Evolutionary conservation across 805 yeast genomes (phyloP).

Genomic region (Myxozyma vanderwaltii): DNA sequence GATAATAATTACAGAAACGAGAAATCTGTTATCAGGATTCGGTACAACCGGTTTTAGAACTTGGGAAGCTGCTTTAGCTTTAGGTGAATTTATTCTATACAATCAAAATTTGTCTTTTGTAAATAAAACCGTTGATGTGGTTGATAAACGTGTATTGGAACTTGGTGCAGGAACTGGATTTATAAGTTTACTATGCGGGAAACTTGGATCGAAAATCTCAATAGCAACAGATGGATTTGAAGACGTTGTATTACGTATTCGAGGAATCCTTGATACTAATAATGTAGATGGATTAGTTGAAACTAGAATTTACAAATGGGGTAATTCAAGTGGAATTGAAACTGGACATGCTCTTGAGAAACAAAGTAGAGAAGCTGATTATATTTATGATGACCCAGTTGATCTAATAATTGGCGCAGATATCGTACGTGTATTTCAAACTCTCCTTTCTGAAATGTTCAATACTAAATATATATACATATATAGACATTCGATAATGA

Average conservation of each 20-base stretch:
- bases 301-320: conserved; percentile 48
- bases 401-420: conserved; percentile 79
- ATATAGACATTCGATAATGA: conserved; percentile 65
- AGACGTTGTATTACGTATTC: conserved; percentile 50
- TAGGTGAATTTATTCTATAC: conserved; percentile 54
- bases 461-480: background rate
- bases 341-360: conserved; percentile 33
- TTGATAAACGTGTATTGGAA: conserved; percentile 55
- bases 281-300: conserved; percentile 50
- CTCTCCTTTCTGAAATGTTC: background rate
- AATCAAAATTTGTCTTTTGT: background rate
- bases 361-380: conserved; percentile 20
- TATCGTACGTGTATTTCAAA: conserved; percentile 45
- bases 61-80: conserved; percentile 86
- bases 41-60: conserved; percentile 90
- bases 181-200: conserved; percentile 52
- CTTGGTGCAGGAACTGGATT: conserved; percentile 91
- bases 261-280: conserved; percentile 25
- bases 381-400: conserved; percentile 25
- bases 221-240: conserved; percentile 71
- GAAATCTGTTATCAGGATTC: conserved; percentile 37
- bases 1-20: conserved; percentile 35
- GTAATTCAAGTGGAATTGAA: conserved; percentile 44
- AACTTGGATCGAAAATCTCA: conserved; percentile 40
- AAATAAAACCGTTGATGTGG: background rate